phyloP scores from a whole-genome alignment of 768 basidiomycete species.

The Coprinopsis sp. region DNA sequence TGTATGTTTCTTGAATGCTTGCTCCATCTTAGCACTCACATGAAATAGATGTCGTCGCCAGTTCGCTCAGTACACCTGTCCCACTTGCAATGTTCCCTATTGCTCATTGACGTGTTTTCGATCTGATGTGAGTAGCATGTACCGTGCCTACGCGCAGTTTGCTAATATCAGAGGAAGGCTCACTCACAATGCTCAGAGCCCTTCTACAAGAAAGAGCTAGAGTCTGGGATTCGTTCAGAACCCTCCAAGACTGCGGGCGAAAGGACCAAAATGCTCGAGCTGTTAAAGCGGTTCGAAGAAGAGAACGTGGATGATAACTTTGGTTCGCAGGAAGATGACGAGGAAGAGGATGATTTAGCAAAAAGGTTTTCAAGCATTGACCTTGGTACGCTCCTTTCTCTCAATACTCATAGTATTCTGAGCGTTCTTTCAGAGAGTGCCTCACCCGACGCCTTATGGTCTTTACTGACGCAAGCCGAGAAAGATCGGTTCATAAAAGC shows the following conservation, averaged over 20 bases:
- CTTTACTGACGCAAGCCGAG: conserved; percentile 55
- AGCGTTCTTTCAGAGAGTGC: conserved; percentile 40
- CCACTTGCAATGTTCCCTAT: conserved; percentile 75
- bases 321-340: conserved; percentile 27
- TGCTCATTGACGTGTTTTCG: conserved; percentile 80
- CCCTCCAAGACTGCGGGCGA: conserved; percentile 56
- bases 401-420: not conserved
- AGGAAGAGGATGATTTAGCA: conserved; percentile 40
- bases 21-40: not conserved
- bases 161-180: conserved; percentile 26
- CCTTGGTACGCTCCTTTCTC: conserved; percentile 42
- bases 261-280: conserved; percentile 58
- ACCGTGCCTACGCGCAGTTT: not conserved
- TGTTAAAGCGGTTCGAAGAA: conserved; percentile 72
- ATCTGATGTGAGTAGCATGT: conserved; percentile 46
- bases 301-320: conserved; percentile 35
- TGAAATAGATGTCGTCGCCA: conserved; percentile 70
- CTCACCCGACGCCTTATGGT: conserved; percentile 56
- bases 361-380: conserved; percentile 53
- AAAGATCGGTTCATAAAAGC: conserved; percentile 54
- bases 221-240: conserved; percentile 52
- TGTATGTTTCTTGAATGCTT: conserved; percentile 4
- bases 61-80: conserved; percentile 77
- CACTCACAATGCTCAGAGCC: conserved; percentile 77
- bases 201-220: conserved; percentile 76